Base-by-base conservation (phyloP, 2,329 filamentous ascomycete species). In the Claviceps sp. region DNA sequence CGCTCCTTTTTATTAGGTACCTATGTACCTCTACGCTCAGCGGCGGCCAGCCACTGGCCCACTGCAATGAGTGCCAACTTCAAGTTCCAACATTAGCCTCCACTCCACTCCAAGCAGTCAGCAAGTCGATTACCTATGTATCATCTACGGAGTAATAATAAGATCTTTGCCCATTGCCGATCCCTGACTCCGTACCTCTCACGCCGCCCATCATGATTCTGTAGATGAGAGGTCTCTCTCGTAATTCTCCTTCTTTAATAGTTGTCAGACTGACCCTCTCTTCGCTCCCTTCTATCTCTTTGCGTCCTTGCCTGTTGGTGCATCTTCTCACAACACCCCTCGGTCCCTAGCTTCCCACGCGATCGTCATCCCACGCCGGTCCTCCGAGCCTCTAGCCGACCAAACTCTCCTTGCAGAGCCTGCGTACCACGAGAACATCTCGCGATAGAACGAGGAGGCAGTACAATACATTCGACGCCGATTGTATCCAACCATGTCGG, bases 401-500 rank as follows among this genome's bases (percentile, higher is more conserved):
- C 42, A 6, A 5, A 3, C 5, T 23, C 20, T 44, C 13, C n/a
- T 7, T 23, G 20, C 17, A 4, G 26, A 5, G 17, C 9, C 13
- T 13, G 40, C 17, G 17, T 43, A 22, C 40, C 8, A 13, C 38
- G 9, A 13, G 13, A 11, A 43, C 9, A 22, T 11, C 20, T 5
- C 40, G 22, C 40, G 40, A 43, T 6, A 44, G 20, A 13, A 11
- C 22, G 7, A 29, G 26, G 5, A 7, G 20, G 14, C 14, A 44
- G 22, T 1, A 26, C 22, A n/a, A 44, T n/a, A 44, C 20, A 17
- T 5, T 37, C 34, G 34, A 47, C 45, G 13, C 7, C 17, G 13
- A 38, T 22, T 11, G 6, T 22, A 17, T 38, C 38, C 26, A 20
- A 17, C 51, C 50, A 81, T 80, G 78, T 74, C 77, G 48, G 75